Percentiles rank a stretch among this genome's conserved stretches.
Conservation (phyloP, 352 stramenopile genomes). For the Pythium catenulatum region DNA sequence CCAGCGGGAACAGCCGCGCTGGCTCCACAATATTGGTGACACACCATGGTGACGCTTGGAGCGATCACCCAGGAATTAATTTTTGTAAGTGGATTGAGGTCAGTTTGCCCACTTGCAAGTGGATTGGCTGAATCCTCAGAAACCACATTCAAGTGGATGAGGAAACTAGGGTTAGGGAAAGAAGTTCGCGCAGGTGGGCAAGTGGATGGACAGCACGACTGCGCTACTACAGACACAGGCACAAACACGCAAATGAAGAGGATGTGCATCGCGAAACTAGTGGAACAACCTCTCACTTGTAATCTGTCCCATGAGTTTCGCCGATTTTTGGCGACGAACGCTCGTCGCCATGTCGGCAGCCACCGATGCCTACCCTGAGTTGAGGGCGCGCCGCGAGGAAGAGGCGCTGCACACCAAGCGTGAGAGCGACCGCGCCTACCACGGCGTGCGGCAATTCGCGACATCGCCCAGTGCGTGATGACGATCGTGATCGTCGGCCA, state of each 20-base stretch:
- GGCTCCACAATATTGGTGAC: no score
- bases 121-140: background rate
- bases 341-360: background rate
- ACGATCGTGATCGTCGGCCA: background rate
- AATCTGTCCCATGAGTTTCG: background rate
- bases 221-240: no score
- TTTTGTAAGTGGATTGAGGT: background rate
- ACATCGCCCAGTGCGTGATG: background rate
- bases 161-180: background rate
- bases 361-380: background rate
- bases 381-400: background rate
- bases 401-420: background rate
- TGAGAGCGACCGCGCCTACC: background rate
- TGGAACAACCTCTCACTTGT: background rate
- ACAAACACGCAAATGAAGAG: no score
- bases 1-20: no score
- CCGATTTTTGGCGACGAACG: background rate
- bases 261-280: no score
- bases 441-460: background rate
- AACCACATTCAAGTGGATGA: constrained; percentile 17
- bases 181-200: background rate
- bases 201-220: background rate
- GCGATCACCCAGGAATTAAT: no score
- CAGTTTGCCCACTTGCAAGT: background rate
- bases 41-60: no score